Base-by-base conservation (phyloP, 179 eudicot species). In the Actinidia arguta region DNA sequence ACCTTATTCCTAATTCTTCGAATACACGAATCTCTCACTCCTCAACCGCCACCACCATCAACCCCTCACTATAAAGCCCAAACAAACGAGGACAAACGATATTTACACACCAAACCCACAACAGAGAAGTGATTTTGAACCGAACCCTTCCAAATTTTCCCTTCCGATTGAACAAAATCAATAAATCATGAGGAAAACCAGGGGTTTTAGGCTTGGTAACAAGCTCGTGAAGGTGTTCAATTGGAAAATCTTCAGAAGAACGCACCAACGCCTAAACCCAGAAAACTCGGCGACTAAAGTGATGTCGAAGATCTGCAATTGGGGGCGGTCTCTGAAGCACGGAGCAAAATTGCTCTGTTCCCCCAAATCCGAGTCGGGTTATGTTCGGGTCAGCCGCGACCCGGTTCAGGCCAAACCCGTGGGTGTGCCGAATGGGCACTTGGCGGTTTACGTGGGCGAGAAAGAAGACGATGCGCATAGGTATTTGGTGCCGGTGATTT, bases 371-470 rank as follows among this genome's bases (percentile, higher is more conserved):
- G 78, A 85, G 39, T 70, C 87, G 17, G 81, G 84, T 0, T 91
- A 90, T 81, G 18, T 76, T 24, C 89, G 88, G 81, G 83, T 89
- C 68, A 92, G 87, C 80, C 84, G 78, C 0, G 90, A 83, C 25
- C 87, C 90, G 77, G 44, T 46, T 12, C 85, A 84, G 66, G 31
- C 71, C 1, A 83, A 82, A 27, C 76, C 84, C n/a, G 81, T 46
- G 72, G 52, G 75, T 3, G 90, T 92, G 1, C 98, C 97, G 0
- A 94, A 93, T 73, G 93, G 93, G 50, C 90, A 91, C 54, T 13
- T 91, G 84, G 92, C 90, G 0, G 91, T 92, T 3, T 90, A 90
- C 82, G 94, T 92, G 44, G 96, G 93, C 1, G 87, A 90, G 61
- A 81, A 80, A 50, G 90, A 92, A 17, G 90, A 88, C 7, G 92